phyloP scores from a whole-genome alignment of 2,329 filamentous ascomycete genomes.

The Pestalotiopsis sp. region DNA sequence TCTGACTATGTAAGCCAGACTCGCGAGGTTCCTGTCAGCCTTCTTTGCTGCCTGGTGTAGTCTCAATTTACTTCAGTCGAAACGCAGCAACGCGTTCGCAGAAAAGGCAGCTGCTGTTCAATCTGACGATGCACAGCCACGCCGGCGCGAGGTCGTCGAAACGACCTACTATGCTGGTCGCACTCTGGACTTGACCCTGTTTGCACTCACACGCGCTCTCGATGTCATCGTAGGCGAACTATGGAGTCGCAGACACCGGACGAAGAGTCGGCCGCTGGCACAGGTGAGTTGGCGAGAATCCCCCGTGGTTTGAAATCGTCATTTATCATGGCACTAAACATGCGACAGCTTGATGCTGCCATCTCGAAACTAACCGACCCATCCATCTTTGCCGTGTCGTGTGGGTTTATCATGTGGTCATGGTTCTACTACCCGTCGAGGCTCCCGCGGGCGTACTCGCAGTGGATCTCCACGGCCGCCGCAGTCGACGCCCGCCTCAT shows the following conservation, averaged over 20 bases:
- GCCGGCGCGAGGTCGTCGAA: conserved; percentile 17
- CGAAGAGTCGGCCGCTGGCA: conserved; percentile 40
- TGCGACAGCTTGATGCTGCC: conserved; percentile 40
- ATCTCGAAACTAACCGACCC: conserved; percentile 61
- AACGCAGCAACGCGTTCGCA: conserved; percentile 47
- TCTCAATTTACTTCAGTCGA: conserved; percentile 60
- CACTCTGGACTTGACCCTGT: conserved; percentile 83
- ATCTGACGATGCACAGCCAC: conserved; percentile 25
- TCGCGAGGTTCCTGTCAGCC: conserved; percentile 59
- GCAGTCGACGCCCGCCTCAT: conserved; percentile 76
- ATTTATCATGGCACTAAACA: conserved; percentile 17
- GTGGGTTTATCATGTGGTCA: conserved; percentile 82
- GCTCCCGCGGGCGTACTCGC: conserved; percentile 74
- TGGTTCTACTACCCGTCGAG: conserved; percentile 79
- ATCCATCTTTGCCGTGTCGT: conserved; percentile 71
- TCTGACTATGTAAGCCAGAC: conserved; percentile 37
- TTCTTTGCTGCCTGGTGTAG: conserved; percentile 63
- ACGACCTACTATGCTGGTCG: conserved; percentile 58
- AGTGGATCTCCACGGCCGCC: conserved; percentile 80
- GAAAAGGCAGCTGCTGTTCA: conserved; percentile 38
- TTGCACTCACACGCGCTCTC: conserved; percentile 71
- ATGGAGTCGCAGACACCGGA: conserved; percentile 58
- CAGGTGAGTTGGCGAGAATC: conserved; percentile 48
- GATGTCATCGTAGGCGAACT: conserved; percentile 70
- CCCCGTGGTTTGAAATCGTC: neutral